Conservation (phyloP, 176 grass and related monocot genomes). For the Bromus sterilis region DNA sequence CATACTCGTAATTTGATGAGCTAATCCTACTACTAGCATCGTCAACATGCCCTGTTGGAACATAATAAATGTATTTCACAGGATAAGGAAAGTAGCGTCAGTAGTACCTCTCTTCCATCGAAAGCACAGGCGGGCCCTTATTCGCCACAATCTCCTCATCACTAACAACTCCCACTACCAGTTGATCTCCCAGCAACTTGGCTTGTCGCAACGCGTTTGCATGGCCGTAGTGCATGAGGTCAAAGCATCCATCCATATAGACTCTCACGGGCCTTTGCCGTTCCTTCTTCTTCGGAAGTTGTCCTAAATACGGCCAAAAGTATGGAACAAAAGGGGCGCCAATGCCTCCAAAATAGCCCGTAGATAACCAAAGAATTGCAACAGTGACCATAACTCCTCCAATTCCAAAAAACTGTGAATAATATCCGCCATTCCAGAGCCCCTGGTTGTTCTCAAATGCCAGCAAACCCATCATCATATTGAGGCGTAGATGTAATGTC, state of each 20-base stretch:
- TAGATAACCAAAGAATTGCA: slow-evolving; percentile 62
- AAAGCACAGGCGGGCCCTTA: slow-evolving; percentile 89
- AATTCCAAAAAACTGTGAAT: slow-evolving; percentile 67
- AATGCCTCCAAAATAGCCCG: slow-evolving; percentile 70
- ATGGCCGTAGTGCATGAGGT: slow-evolving; percentile 89
- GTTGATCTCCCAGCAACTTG: slow-evolving; percentile 67
- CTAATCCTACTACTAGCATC: neutral
- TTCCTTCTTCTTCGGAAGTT: slow-evolving; percentile 53
- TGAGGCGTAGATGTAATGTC: neutral
- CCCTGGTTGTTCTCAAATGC: slow-evolving; percentile 67
- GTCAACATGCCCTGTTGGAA: neutral
- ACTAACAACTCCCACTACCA: slow-evolving; percentile 79
- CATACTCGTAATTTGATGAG: neutral
- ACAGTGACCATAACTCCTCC: slow-evolving; percentile 74
- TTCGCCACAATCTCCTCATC: slow-evolving; percentile 90
- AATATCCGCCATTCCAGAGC: slow-evolving; percentile 59
- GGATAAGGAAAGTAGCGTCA: neutral
- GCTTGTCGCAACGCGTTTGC: slow-evolving; percentile 86
- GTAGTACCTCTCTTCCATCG: slow-evolving; percentile 82
- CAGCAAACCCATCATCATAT: slow-evolving; percentile 51
- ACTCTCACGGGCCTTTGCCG: slow-evolving; percentile 67
- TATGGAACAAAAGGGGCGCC: slow-evolving; percentile 55
- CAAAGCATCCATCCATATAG: slow-evolving; percentile 95
- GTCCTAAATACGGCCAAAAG: slow-evolving; percentile 65
- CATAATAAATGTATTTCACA: neutral